Evolutionary conservation across 2,329 filamentous ascomycete genomes (phyloP), one percentile per base, ranked within the genome.

Genomic region (Nemania abortiva): DNA sequence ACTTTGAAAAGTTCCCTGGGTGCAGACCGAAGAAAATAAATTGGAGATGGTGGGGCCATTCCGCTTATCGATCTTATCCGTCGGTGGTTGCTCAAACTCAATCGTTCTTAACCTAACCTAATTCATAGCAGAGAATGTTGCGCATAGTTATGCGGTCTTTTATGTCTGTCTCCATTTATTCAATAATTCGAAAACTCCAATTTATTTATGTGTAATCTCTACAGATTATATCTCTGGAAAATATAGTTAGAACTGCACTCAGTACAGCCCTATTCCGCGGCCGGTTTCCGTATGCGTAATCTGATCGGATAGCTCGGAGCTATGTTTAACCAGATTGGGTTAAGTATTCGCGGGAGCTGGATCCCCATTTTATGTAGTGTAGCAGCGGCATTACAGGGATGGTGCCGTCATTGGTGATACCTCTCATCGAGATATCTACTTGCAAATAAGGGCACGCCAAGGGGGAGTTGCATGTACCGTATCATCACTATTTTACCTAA

Each of bases 61-160:
- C 3, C 42, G 18, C 22, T 72, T 70, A 72, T 72, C 70, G 42
- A 2, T 57, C 34, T 72, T 71, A 71, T 72, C 68, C 11, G 63
- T 42, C 27, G 6, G 27, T 54, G 18, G 22, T 34, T 37, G 29
- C 55, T 6, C 7, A 9, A 49, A 5, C n/a, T 52, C 34, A 37
- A 37, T 37, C 34, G 24, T 27, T 27, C 24, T 27, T 27, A 27
- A 27, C 24, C 34, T 37, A 37, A 37, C 6, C 9, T 34, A 34
- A 34, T 34, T 34, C 31, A 34, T 34, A 34, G 31, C 31, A 9
- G 31, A 34, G 5, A 34, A 34, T 9, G 31, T 9, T 34, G 4
- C 9, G 31, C 4, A 34, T 9, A 34, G 31, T 11, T 11, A 37
- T 37, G 6, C 34, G 11, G 7, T 37, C 1, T 37, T 37, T 37